These are phyloP conservation scores for Coniochaeta sp. DNA, from an alignment of 2,329 filamentous ascomycete genomes.

Conservation along the genomic window DNA sequence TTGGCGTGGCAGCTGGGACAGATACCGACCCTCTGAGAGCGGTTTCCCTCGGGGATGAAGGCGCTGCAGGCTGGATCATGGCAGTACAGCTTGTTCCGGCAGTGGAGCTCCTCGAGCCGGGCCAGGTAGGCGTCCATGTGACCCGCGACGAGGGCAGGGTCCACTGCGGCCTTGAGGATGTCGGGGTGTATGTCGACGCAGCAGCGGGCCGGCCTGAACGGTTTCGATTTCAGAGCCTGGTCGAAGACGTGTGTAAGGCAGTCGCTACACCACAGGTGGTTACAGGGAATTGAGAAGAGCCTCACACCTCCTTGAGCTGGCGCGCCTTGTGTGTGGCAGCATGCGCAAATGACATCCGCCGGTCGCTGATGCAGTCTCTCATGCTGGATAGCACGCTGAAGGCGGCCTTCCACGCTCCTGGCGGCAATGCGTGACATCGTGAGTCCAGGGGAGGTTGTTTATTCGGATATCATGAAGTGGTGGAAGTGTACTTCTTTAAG, in stretches of 20 bases:
- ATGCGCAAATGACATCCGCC: too few relatives aligned
- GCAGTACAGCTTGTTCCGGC: background rate
- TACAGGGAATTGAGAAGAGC: background rate
- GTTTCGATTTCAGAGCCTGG: background rate
- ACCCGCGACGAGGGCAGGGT: background rate
- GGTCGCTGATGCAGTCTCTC: background rate
- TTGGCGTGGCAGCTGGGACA: background rate
- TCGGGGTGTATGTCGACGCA: background rate
- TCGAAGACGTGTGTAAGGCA: background rate
- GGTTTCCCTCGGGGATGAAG: background rate
- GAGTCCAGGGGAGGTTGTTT: too few relatives aligned
- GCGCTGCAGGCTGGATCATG: background rate
- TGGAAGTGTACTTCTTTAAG: too few relatives aligned
- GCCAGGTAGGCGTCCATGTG: background rate
- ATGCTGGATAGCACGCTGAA: background rate
- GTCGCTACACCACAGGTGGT: background rate
- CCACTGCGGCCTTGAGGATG: background rate
- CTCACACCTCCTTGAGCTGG: background rate
- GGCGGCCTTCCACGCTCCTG: background rate
- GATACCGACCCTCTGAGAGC: background rate
- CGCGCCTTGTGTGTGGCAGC: background rate
- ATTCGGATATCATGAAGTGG: too few relatives aligned
- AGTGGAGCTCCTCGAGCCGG: background rate
- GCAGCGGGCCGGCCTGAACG: background rate
- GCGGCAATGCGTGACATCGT: too few relatives aligned